Base-by-base conservation (phyloP, 2,329 filamentous ascomycete species). In the Trichoderma harzianum region DNA sequence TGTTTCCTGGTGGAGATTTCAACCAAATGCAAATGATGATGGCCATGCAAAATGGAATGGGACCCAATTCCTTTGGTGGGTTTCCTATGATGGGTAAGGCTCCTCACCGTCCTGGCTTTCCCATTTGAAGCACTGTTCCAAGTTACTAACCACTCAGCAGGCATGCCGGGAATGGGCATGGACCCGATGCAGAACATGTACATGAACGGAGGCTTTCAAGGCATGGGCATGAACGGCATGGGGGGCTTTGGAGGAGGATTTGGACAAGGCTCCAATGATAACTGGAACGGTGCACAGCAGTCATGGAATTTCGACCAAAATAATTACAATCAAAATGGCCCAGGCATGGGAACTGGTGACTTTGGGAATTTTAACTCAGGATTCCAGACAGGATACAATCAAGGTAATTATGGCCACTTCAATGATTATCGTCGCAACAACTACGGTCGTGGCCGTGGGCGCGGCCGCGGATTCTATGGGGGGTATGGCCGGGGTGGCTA, bases 291-390 rank as follows among this genome's bases (percentile, higher is more conserved):
- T 86, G 91, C 92, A 85, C 91, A 93, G 85, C 91, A 93, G 85
- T 90, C 91, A 87, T 94, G 91, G 92, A 92, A 91, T 91, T 89
- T 90, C 87, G 89, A 90, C 87, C 91, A 92, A 91, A 91, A 93
- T 93, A 94, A 93, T 92, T 93, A 90, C 91, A 94, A 90, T 90
- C 86, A 91, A 92, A 93, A 90, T 92, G 90, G 90, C 89, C 88
- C 89, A 88, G 90, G 90, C 87, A 93, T 93, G 89, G 90, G 90
- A 84, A 87, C 87, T 87, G 90, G 91, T 92, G 91, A 93, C 85
- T 93, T 89, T 90, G 91, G 91, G 85, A 88, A 88, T 85, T 90
- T 91, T 89, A 92, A 92, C 87, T 87, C 90, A 87, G 91, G 90
- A 85, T 93, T 88, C 86, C 88, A 88, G 83, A 91, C 91, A 91